Percentiles rank a stretch among this genome's conserved stretches.
These are phyloP conservation scores for Bipolaris victoriae DNA, from an alignment of 2,329 filamentous ascomycete species.

Conservation along the genomic window DNA sequence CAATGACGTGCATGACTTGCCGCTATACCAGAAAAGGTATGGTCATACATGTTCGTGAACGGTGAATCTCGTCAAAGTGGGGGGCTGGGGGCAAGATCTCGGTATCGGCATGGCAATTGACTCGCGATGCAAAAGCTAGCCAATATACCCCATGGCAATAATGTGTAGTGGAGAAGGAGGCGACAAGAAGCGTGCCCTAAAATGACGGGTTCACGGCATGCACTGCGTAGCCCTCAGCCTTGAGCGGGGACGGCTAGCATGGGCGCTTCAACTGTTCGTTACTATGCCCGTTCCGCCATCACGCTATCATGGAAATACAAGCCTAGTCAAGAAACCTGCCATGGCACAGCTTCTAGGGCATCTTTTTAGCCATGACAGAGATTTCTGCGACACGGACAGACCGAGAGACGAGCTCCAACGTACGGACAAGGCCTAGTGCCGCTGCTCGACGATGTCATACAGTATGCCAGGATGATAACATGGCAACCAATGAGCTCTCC, in stretches of 20 bases:
- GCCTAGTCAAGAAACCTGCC: background rate
- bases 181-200: conserved; percentile 11
- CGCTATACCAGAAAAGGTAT: conserved; percentile 2
- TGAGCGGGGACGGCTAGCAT: conserved; percentile 5
- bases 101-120: conserved; percentile 1
- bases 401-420: conserved; percentile 4
- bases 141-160: background rate
- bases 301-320: background rate
- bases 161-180: background rate
- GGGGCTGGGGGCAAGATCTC: conserved; percentile 2
- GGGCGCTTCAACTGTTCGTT: conserved; percentile 6
- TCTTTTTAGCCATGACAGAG: conserved; percentile 9
- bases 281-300: background rate
- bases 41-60: background rate
- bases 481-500: conserved; percentile 8
- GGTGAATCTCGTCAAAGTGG: conserved; percentile 4
- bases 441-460: conserved; percentile 4
- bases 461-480: conserved; percentile 9
- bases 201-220: conserved; percentile 5
- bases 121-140: background rate
- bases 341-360: conserved; percentile 6
- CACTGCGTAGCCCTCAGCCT: conserved; percentile 13
- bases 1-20: conserved; percentile 5
- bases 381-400: conserved; percentile 9
- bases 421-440: conserved; percentile 5